phyloP scores from a whole-genome alignment of 129 eudicot species.

The Escallonia rubra region DNA sequence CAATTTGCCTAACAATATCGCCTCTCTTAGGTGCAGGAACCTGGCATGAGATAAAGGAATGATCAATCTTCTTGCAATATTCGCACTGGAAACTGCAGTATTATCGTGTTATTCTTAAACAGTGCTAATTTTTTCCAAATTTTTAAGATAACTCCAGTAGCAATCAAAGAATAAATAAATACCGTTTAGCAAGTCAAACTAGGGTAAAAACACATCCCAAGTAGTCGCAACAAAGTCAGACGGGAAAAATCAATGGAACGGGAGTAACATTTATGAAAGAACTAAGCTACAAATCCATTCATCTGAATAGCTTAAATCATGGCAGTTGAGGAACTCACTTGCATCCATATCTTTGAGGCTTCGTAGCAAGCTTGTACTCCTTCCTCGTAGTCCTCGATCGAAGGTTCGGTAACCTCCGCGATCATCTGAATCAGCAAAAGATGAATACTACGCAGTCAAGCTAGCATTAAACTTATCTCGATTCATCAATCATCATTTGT shows the following conservation, averaged over 20 bases:
- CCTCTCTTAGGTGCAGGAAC: slow-evolving; percentile 97
- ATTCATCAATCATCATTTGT: no score
- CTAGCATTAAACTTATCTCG: no score
- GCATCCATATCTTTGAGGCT: slow-evolving; percentile 87
- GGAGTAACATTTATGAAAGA: no score
- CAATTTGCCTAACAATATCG: slow-evolving; percentile 93
- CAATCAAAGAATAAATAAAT: background rate
- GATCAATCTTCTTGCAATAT: background rate
- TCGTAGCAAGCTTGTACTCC: slow-evolving; percentile 70
- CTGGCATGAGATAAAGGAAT: slow-evolving; percentile 27
- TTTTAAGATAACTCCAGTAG: background rate
- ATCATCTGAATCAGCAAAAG: slow-evolving; percentile 48
- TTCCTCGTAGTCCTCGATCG: slow-evolving; percentile 71
- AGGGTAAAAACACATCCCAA: no score
- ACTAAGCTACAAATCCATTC: no score
- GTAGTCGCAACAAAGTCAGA: no score
- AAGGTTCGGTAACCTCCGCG: slow-evolving; percentile 83
- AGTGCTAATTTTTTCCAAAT: background rate
- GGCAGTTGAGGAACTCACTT: slow-evolving; percentile 42
- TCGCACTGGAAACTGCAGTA: slow-evolving; percentile 1
- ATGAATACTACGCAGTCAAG: background rate
- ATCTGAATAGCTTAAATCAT: background rate
- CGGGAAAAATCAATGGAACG: no score
- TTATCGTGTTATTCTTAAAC: background rate
- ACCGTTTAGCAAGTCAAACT: background rate